These are phyloP conservation scores for Trypethelium eluteriae DNA, from an alignment of 495 filamentous ascomycete species.

Conservation along the genomic window DNA sequence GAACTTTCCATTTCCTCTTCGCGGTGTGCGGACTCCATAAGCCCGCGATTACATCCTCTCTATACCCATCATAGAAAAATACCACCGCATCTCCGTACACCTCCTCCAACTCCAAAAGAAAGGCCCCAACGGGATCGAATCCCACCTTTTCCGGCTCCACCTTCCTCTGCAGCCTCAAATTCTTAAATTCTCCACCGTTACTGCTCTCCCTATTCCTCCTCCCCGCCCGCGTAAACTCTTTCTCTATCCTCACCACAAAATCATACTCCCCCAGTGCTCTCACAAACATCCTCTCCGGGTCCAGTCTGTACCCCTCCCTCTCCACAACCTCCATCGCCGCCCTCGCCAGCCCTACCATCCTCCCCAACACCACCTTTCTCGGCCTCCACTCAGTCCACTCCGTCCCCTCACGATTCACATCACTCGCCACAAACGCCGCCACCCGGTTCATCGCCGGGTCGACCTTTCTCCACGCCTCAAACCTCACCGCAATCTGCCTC, in stretches of 20 bases:
- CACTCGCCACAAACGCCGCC: conserved; percentile 73
- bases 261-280: conserved; percentile 68
- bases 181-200: conserved; percentile 54
- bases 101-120: conserved; percentile 53
- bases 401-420: conserved; percentile 65
- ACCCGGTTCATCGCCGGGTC: conserved; percentile 82
- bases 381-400: conserved; percentile 71
- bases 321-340: conserved; percentile 57
- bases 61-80: conserved; percentile 61
- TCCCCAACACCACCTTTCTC: conserved; percentile 71
- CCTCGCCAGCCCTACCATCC: conserved; percentile 73
- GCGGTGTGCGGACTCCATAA: conserved; percentile 69
- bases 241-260: conserved; percentile 51
- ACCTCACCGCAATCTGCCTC: conserved; percentile 55
- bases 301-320: conserved; percentile 49
- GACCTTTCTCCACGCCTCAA: conserved; percentile 73
- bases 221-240: conserved; percentile 35
- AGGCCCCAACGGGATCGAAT: conserved; percentile 43
- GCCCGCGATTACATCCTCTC: conserved; percentile 57
- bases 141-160: conserved; percentile 36
- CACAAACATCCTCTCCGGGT: conserved; percentile 58
- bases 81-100: conserved; percentile 57
- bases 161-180: conserved; percentile 48
- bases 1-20: conserved; percentile 56
- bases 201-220: conserved; percentile 30